A percentile compares a stretch with the other conserved stretches of the same genome.
Conservation (phyloP, 306 rosid genomes). For the Oxytropis ochrocephala region DNA sequence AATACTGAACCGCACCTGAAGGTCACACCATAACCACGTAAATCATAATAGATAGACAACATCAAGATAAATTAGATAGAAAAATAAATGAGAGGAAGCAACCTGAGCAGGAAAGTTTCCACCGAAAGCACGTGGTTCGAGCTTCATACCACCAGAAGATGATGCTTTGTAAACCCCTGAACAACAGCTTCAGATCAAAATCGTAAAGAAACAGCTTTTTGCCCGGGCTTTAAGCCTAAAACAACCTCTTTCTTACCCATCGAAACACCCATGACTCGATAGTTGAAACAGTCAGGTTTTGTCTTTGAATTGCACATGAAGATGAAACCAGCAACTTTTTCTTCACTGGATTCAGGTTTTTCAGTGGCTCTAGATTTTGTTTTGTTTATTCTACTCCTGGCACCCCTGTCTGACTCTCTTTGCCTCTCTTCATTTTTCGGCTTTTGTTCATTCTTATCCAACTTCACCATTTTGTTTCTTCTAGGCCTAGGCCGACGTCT, state of each 20-base stretch:
- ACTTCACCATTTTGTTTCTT: slow-evolving; percentile 4
- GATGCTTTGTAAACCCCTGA: slow-evolving; percentile 80
- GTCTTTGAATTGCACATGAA: slow-evolving; percentile 95
- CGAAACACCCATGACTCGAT: slow-evolving; percentile 75
- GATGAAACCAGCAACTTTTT: slow-evolving; percentile 76
- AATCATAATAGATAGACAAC: slow-evolving; percentile 4
- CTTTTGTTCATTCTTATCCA: slow-evolving; percentile 24
- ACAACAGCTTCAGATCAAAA: slow-evolving; percentile 81
- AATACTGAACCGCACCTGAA: slow-evolving; percentile 77
- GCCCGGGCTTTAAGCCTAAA: slow-evolving; percentile 62
- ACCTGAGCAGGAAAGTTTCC: slow-evolving; percentile 98
- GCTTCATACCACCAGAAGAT: slow-evolving; percentile 73
- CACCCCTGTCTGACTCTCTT: slow-evolving; percentile 23
- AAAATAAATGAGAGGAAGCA: background rate
- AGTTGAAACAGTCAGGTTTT: slow-evolving; percentile 79
- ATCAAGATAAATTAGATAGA: background rate
- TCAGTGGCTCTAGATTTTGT: slow-evolving; percentile 15
- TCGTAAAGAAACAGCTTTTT: slow-evolving; percentile 78
- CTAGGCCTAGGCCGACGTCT: slow-evolving; percentile 17
- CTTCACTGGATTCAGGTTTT: slow-evolving; percentile 29
- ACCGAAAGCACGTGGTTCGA: slow-evolving; percentile 81
- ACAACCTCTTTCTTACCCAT: slow-evolving; percentile 53
- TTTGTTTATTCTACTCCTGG: slow-evolving; percentile 24
- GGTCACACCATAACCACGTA: slow-evolving; percentile 16
- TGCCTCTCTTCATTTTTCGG: slow-evolving; percentile 23